Evolutionary conservation across 208 protist species (phyloP).

Genomic region (Zelonia costaricensis): DNA sequence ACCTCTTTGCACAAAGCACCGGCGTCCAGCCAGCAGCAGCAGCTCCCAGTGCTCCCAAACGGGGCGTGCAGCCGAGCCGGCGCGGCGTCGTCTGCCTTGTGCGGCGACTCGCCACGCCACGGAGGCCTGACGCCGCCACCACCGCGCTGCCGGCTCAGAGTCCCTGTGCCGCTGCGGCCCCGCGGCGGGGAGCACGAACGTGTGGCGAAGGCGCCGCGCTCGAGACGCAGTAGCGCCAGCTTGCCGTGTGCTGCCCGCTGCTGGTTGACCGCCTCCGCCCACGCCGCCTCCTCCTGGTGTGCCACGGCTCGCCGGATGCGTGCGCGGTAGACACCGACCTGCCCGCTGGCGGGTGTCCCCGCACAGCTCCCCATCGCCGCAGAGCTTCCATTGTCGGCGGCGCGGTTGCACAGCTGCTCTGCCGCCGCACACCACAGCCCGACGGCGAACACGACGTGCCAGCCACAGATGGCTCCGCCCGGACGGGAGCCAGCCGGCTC

Average conservation of each 20-base stretch:
- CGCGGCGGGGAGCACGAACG: not conserved
- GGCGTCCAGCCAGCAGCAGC: conserved; percentile 5
- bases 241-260: conserved; percentile 16
- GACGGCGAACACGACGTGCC: conserved; percentile 8
- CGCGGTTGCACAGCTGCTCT: conserved; percentile 19
- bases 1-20: no score
- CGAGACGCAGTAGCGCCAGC: conserved; percentile 15
- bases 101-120: not conserved
- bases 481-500: not conserved
- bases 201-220: conserved; percentile 4
- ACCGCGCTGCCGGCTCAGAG: not conserved
- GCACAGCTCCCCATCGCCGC: not conserved
- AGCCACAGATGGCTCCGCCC: not conserved
- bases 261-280: conserved; percentile 3
- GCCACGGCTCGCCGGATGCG: not conserved
- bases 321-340: not conserved
- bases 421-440: conserved; percentile 27
- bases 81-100: not conserved
- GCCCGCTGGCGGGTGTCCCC: not conserved
- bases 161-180: not conserved
- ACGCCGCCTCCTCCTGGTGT: conserved; percentile 5
- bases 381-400: not conserved
- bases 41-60: conserved; percentile 20
- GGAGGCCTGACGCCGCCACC: not conserved
- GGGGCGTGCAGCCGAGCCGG: not conserved